Percentiles rank a stretch among this genome's conserved stretches.
Conservation (phyloP, 139 green algal species). For the Dunaliella primolecta region DNA sequence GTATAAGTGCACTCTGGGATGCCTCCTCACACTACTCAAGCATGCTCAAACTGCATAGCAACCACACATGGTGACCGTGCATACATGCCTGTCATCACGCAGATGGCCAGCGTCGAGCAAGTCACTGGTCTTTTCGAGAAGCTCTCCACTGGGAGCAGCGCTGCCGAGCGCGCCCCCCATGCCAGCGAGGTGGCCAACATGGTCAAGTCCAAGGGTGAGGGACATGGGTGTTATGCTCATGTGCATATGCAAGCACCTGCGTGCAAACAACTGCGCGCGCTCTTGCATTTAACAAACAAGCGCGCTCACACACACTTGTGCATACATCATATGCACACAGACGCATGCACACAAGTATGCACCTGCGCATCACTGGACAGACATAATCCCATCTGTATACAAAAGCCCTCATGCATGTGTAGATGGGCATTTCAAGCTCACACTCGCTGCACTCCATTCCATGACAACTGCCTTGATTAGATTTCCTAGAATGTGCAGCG, state of each 20-base stretch:
- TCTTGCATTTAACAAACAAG: neutral
- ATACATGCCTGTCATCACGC: neutral
- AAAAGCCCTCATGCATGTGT: no score
- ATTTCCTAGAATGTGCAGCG: no score
- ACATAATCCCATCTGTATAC: neutral
- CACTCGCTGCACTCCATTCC: no score
- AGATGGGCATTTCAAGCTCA: no score
- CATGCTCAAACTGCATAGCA: no score
- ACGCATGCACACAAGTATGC: neutral
- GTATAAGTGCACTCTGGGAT: no score
- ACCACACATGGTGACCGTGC: no score
- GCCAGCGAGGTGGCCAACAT: neutral
- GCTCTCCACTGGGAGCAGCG: constrained; percentile 4
- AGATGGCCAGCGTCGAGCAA: constrained; percentile 11
- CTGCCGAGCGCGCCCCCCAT: constrained; percentile 2
- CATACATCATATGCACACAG: neutral
- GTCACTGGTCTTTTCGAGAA: constrained; percentile 23
- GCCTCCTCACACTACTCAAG: no score
- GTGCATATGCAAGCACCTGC: no score
- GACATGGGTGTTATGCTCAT: no score
- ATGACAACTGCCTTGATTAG: no score
- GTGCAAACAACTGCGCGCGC: no score
- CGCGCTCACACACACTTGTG: neutral
- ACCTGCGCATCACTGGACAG: neutral
- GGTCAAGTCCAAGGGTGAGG: constrained; percentile 12